Conservation (phyloP, 306 rosid genomes). For the Cucurbita moschata region DNA sequence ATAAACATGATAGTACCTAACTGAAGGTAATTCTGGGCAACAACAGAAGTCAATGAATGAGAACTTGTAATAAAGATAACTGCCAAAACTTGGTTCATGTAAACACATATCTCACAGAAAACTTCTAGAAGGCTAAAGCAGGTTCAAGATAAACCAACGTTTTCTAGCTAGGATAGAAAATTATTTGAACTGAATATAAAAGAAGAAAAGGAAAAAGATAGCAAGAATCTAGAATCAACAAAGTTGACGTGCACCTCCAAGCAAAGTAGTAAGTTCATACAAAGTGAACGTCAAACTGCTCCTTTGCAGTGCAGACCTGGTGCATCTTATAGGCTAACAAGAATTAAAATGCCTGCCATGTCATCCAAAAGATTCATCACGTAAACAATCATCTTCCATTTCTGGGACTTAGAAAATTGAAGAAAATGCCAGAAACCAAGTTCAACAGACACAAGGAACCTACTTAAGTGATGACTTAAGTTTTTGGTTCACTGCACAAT, state of each 20-base stretch:
- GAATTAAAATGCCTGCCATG: slow-evolving; percentile 1
- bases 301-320: background rate
- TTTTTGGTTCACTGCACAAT: background rate
- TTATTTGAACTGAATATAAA: background rate
- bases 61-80: background rate
- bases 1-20: background rate
- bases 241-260: background rate
- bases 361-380: background rate
- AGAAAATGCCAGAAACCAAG: background rate
- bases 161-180: background rate
- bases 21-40: background rate
- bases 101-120: background rate
- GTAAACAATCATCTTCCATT: background rate
- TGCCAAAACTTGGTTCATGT: background rate
- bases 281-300: slow-evolving; percentile 1
- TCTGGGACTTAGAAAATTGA: background rate
- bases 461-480: background rate
- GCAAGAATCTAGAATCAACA: background rate
- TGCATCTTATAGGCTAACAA: background rate
- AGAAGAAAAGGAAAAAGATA: background rate
- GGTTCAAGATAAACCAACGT: background rate
- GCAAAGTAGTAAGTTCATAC: background rate
- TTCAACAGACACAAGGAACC: background rate
- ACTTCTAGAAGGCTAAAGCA: background rate
- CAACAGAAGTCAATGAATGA: background rate